Percentiles rank a stretch among this genome's conserved stretches.
These are phyloP conservation scores for Wickerhamomyces sp. DNA, from an alignment of 1,139 yeast species.

Conservation along the genomic window DNA sequence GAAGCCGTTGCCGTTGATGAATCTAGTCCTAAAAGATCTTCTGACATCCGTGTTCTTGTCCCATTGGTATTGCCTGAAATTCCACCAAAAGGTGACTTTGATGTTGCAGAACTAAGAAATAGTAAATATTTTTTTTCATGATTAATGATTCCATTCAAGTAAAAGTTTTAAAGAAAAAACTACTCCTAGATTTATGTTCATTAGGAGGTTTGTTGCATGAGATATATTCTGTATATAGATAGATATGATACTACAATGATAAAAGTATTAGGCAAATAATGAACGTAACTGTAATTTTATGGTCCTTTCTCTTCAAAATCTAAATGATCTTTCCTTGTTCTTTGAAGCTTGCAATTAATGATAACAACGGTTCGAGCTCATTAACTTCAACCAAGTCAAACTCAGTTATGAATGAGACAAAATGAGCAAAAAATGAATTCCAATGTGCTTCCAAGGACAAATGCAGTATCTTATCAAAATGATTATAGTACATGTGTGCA, in stretches of 20 bases:
- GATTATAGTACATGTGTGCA: conserved; percentile 93
- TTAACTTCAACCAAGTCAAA: conserved; percentile 72
- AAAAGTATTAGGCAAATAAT: too few species aligned
- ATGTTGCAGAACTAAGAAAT: conserved; percentile 64
- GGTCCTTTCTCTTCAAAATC: neutral
- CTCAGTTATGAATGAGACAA: conserved; percentile 78
- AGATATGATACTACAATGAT: too few species aligned
- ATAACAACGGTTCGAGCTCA: conserved; percentile 75
- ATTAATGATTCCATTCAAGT: neutral
- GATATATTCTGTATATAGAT: neutral
- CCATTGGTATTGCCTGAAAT: conserved; percentile 71
- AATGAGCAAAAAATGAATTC: conserved; percentile 98
- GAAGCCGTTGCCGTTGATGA: conserved; percentile 15
- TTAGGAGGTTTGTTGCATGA: neutral
- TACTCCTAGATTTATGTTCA: neutral
- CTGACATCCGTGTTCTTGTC: conserved; percentile 35
- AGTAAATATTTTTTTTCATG: conserved; percentile 74
- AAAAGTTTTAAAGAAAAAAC: neutral
- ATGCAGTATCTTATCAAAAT: conserved; percentile 87
- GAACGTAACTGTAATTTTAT: too few species aligned
- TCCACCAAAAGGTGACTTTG: conserved; percentile 81
- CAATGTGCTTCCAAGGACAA: conserved; percentile 93
- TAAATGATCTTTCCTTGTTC: conserved; percentile 72
- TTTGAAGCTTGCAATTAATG: conserved; percentile 76
- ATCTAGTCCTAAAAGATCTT: conserved; percentile 17